A percentile compares a stretch with the other conserved stretches of the same genome.
These are phyloP conservation scores for Nicotiana paniculata DNA, from an alignment of 257 asterid species.

Conservation along the genomic window DNA sequence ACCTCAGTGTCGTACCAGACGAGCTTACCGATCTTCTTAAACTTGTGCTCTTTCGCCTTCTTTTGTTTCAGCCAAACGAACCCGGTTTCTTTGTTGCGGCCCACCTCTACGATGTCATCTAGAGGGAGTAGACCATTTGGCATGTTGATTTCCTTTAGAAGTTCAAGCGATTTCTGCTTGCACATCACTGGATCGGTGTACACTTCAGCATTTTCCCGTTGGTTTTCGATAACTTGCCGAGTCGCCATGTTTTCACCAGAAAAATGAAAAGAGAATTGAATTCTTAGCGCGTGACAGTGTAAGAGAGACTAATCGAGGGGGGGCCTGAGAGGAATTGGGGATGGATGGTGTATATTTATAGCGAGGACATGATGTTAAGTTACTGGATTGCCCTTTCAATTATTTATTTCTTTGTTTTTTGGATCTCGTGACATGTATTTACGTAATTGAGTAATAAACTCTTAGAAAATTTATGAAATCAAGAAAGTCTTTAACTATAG, in stretches of 20 bases:
- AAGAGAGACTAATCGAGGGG: background rate
- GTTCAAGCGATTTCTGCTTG: slow-evolving; percentile 56
- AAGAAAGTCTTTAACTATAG: too few species aligned
- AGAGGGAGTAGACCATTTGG: slow-evolving; percentile 74
- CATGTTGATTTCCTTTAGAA: slow-evolving; percentile 50
- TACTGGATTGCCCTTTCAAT: background rate
- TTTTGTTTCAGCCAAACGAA: slow-evolving; percentile 75
- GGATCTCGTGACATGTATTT: background rate
- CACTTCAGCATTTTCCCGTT: slow-evolving; percentile 60
- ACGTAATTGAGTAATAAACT: background rate
- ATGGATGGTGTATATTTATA: background rate
- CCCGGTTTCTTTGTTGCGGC: slow-evolving; percentile 47
- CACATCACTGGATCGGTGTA: slow-evolving; percentile 45
- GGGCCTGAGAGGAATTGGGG: background rate
- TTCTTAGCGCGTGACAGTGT: background rate
- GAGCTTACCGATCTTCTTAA: slow-evolving; percentile 39
- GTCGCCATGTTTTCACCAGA: background rate
- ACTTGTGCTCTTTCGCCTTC: slow-evolving; percentile 49
- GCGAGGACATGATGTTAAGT: background rate
- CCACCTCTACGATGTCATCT: slow-evolving; percentile 55
- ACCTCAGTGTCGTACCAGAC: slow-evolving; percentile 64
- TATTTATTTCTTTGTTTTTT: background rate
- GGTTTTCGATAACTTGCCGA: slow-evolving; percentile 28
- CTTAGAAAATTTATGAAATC: too few species aligned
- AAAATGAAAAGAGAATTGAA: background rate